Conservation (phyloP, 1,139 yeast species). For the Hansenula sp. region DNA sequence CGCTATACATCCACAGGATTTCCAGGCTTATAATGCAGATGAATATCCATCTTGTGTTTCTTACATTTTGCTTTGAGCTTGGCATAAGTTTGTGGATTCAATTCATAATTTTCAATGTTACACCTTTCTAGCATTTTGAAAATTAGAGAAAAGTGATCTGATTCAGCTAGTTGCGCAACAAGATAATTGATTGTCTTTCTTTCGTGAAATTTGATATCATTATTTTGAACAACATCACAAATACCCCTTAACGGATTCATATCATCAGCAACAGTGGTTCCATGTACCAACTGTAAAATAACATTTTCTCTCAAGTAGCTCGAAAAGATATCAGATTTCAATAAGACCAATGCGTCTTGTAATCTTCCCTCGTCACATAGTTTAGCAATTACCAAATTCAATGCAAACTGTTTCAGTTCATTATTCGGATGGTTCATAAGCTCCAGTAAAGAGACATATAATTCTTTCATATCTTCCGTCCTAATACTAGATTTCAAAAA, state of each 20-base stretch:
- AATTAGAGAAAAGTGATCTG: neutral
- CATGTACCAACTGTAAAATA: slow-evolving; percentile 9
- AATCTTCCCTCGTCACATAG: slow-evolving; percentile 3
- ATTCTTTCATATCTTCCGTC: slow-evolving; percentile 1
- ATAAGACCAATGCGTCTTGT: slow-evolving; percentile 4
- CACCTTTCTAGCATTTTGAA: neutral
- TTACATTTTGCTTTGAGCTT: neutral
- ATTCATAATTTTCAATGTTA: neutral
- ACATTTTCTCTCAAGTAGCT: slow-evolving; percentile 10
- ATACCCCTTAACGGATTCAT: neutral
- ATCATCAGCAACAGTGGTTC: neutral
- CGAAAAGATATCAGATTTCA: slow-evolving; percentile 2
- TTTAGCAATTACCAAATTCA: slow-evolving; percentile 13
- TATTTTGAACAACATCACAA: neutral
- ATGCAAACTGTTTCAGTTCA: slow-evolving; percentile 11
- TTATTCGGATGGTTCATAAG: neutral
- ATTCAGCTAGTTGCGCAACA: neutral
- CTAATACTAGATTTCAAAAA: slow-evolving; percentile 7
- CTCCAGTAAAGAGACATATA: neutral
- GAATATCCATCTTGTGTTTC: neutral
- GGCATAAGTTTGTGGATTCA: neutral
- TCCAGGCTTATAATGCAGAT: neutral
- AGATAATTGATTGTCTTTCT: neutral
- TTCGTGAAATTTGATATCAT: neutral
- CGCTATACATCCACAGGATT: too few species aligned